Evolutionary conservation across 2,329 filamentous ascomycete species (phyloP).

Genomic region (Arthrobotrys sphaeroides): DNA sequence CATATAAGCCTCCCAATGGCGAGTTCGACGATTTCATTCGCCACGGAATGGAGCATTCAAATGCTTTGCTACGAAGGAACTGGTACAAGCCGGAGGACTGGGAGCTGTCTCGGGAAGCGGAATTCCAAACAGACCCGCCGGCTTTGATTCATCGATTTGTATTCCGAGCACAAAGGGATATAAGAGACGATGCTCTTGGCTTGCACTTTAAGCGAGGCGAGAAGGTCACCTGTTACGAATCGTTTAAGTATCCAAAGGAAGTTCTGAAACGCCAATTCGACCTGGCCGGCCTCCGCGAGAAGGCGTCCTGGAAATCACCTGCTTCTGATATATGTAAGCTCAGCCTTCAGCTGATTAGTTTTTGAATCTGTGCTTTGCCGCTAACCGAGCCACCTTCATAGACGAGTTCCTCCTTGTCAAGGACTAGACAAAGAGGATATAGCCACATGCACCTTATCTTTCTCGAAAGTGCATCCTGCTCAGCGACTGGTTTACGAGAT

Average conservation of each 20-base stretch:
- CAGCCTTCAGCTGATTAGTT: background rate
- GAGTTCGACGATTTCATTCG: slow-evolving; percentile 6
- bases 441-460: too few species aligned
- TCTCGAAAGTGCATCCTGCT: too few species aligned
- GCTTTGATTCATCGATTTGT: slow-evolving; percentile 1
- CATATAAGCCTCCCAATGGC: background rate
- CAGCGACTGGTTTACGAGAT: too few species aligned
- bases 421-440: background rate
- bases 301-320: background rate
- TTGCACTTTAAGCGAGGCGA: background rate
- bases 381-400: background rate
- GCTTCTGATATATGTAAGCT: slow-evolving; percentile 10
- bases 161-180: background rate
- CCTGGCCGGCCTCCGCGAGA: background rate
- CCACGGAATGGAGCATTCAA: slow-evolving; percentile 7
- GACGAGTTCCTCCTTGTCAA: background rate
- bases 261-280: background rate
- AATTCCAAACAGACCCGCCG: background rate
- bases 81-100: slow-evolving; percentile 4
- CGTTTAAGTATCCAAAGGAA: background rate
- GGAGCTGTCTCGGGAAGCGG: background rate
- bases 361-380: background rate
- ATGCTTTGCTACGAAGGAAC: background rate
- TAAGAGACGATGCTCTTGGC: background rate
- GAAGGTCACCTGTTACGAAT: slow-evolving; percentile 6